These are phyloP conservation scores for Coix lacrymajobi DNA, from an alignment of 176 grass and related monocot genomes.

Conservation along the genomic window DNA sequence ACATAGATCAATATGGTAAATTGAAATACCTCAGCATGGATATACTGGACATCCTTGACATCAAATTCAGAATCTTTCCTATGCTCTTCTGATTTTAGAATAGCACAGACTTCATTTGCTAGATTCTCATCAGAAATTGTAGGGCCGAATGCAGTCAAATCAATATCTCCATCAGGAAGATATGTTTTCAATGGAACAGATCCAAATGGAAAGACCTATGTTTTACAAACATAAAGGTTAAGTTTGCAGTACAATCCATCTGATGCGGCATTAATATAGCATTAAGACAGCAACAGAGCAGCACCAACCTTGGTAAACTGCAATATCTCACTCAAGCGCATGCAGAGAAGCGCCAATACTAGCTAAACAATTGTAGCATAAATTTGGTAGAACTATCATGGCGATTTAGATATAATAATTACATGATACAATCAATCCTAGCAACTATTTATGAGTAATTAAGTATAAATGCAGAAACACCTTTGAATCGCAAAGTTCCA, in stretches of 20 bases:
- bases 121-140: constrained; percentile 57
- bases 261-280: background rate
- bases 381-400: background rate
- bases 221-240: constrained; percentile 4
- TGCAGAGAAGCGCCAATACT: background rate
- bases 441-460: background rate
- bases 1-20: constrained; percentile 18
- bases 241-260: background rate
- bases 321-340: background rate
- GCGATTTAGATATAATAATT: background rate
- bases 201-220: constrained; percentile 71
- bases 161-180: constrained; percentile 97
- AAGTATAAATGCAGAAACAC: background rate
- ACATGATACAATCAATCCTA: background rate
- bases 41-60: constrained; percentile 90
- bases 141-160: constrained; percentile 55
- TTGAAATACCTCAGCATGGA: constrained; percentile 76
- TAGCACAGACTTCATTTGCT: constrained; percentile 48
- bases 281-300: background rate
- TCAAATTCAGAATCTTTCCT: constrained; percentile 63
- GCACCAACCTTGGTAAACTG: background rate
- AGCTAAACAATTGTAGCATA: background rate
- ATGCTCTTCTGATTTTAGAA: constrained; percentile 57
- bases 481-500: background rate
- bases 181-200: constrained; percentile 92